Evolutionary conservation across 371 early-diverging fungal species (phyloP), one percentile per base, ranked within the genome.

Genomic region (Chytridium lagenaria): DNA sequence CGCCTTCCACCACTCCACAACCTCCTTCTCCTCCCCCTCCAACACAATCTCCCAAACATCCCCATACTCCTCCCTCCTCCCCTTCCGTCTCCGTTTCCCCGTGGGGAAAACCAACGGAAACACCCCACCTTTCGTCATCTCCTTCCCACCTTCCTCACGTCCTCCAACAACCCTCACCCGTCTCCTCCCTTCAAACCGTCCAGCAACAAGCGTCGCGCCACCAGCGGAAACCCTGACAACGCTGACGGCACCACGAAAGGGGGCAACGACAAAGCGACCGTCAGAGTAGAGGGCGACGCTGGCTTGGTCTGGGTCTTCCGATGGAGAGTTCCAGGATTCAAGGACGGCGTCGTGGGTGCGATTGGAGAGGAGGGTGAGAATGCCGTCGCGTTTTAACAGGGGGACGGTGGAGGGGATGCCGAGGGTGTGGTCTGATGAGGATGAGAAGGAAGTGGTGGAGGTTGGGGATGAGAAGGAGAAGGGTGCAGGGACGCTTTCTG

Each of bases 1-100:
- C 12, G 49, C 66, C 66, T 66, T 66, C 66, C 66, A 66, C 66
- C 66, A 66, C 28, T 26, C 40, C 66, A 66, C 66, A 66, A 66
- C 30, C 39, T 15, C 38, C 39, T 40, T 44, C 66, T 66, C 44
- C 10, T 66, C 66, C 3, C 66, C 66, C 66, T 66, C 66, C 36
- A 66, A 19, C 5, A 66, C 66, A 12, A 66, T 16, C 44, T 66
- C 66, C 66, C 66, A 40, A 5, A 19, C 2, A 5, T 66, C 66
- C 26, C 28, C 44, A 7, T 44, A 10, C 10, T 26, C 30, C 5
- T 40, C 16, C 66, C 26, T 30, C 19, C 66, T n/a, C 5, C 26
- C 57, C 66, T 16, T 66, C 66, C 39, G 5, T 16, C 66, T 66
- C 44, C 38, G 19, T 37, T 30, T 30, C 26, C 36, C 36, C 36